A percentile compares a stretch with the other conserved stretches of the same genome.
Evolutionary conservation across 106 monocot genomes (phyloP).

Genomic region (Dioscorea alata): DNA sequence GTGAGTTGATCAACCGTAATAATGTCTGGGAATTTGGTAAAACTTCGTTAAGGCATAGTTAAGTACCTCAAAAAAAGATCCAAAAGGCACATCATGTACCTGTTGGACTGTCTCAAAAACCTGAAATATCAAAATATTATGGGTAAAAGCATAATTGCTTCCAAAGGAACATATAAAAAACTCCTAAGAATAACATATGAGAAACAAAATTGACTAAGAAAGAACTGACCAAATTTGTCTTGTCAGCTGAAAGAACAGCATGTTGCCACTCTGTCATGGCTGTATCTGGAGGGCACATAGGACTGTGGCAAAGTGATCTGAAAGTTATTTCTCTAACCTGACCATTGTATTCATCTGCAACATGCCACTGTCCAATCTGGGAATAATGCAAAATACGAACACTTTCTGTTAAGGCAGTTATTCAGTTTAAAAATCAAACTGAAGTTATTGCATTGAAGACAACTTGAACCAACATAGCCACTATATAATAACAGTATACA

Average conservation of each 20-base stretch:
- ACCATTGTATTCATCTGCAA: constrained; percentile 89
- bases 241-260: constrained; percentile 75
- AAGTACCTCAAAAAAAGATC: constrained; percentile 91
- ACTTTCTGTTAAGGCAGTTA: too few relatives aligned
- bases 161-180: not conserved
- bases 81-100: constrained; percentile 97
- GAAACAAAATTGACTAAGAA: not conserved
- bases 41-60: not conserved
- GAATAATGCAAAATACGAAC: not conserved
- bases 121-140: constrained; percentile 36
- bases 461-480: too few relatives aligned
- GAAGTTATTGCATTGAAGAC: too few relatives aligned
- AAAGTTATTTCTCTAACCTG: constrained; percentile 92
- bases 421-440: too few relatives aligned
- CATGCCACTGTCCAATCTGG: constrained; percentile 95
- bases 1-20: not conserved
- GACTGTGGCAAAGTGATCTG: constrained; percentile 89
- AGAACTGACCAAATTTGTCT: constrained; percentile 36
- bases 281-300: constrained; percentile 97
- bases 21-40: not conserved
- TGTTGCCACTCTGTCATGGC: constrained; percentile 99
- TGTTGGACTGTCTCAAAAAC: constrained; percentile 94
- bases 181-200: not conserved
- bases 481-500: too few relatives aligned
- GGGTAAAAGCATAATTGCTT: not conserved